A percentile compares a stretch with the other conserved stretches of the same genome.
Conservation (phyloP, 2,329 filamentous ascomycete species). For the Domatiomyces globalis region DNA sequence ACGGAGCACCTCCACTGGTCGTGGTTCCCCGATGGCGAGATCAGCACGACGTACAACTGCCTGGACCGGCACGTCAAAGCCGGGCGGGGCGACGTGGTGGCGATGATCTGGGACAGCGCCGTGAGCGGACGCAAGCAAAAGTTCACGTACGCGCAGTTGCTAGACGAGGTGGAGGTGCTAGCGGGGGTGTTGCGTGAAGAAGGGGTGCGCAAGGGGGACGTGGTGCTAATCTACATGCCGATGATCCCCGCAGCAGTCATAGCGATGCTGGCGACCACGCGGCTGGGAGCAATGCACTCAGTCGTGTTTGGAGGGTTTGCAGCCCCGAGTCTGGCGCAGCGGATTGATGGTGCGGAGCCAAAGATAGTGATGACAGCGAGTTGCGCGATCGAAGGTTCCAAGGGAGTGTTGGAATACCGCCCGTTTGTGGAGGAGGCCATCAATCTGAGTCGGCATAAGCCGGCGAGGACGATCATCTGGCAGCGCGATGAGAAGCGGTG, state of each 20-base stretch:
- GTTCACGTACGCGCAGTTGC: constrained; percentile 60
- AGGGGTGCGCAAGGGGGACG: constrained; percentile 68
- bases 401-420: constrained; percentile 64
- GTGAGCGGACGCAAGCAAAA: constrained; percentile 60
- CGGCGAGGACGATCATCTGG: constrained; percentile 62
- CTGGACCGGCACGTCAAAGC: constrained; percentile 74
- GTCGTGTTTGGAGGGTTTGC: constrained; percentile 93
- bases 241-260: constrained; percentile 88
- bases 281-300: constrained; percentile 75
- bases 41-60: constrained; percentile 86
- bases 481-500: constrained; percentile 65
- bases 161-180: constrained; percentile 66
- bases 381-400: constrained; percentile 77
- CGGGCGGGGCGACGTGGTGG: constrained; percentile 58
- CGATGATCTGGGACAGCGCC: constrained; percentile 78
- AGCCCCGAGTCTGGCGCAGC: constrained; percentile 63
- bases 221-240: constrained; percentile 89
- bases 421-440: constrained; percentile 64
- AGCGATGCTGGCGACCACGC: constrained; percentile 65
- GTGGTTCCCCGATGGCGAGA: constrained; percentile 81
- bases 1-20: constrained; percentile 62
- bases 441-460: constrained; percentile 53
- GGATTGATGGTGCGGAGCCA: constrained; percentile 70
- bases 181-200: constrained; percentile 71
- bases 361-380: constrained; percentile 71